These are phyloP conservation scores for Aspergillus taichungensis DNA, from an alignment of 495 filamentous ascomycete species.

Conservation along the genomic window DNA sequence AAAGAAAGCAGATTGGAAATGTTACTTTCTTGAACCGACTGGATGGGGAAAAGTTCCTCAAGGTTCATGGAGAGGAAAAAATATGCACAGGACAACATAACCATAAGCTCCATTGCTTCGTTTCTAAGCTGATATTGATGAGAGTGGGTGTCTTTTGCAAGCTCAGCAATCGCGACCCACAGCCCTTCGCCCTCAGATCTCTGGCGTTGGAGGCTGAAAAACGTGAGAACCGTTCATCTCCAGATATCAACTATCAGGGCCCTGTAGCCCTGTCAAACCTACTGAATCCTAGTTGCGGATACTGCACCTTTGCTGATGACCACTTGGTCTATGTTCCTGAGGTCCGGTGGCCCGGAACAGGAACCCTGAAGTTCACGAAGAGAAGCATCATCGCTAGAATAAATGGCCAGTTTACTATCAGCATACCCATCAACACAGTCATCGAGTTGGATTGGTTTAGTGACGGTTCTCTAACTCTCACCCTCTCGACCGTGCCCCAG, in stretches of 20 bases:
- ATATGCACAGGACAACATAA: too few species aligned
- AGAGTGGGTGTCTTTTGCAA: conserved; percentile 29
- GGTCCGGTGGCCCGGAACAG: conserved; percentile 22
- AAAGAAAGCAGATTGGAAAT: conserved; percentile 18
- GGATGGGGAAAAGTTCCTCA: conserved; percentile 27
- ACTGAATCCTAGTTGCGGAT: conserved; percentile 36
- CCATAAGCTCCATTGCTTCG: neutral
- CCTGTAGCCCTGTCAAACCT: conserved; percentile 17
- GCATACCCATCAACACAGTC: conserved; percentile 12
- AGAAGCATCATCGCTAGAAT: conserved; percentile 12
- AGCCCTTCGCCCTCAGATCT: conserved; percentile 25
- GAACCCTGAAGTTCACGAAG: conserved; percentile 35
- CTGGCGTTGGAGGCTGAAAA: conserved; percentile 19
- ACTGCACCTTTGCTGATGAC: conserved; percentile 32
- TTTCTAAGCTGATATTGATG: conserved; percentile 29
- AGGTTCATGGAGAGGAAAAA: conserved; percentile 16
- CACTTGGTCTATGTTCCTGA: conserved; percentile 38
- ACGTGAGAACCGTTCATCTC: neutral
- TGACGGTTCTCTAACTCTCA: conserved; percentile 4
- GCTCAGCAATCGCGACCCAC: conserved; percentile 28
- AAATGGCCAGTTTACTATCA: conserved; percentile 1
- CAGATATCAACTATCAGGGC: neutral
- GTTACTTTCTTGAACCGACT: conserved; percentile 25
- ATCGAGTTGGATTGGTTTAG: conserved; percentile 7
- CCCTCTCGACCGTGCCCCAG: conserved; percentile 8